phyloP scores from a whole-genome alignment of 169 alveolate genomes.

The Cystoisospora suis region DNA sequence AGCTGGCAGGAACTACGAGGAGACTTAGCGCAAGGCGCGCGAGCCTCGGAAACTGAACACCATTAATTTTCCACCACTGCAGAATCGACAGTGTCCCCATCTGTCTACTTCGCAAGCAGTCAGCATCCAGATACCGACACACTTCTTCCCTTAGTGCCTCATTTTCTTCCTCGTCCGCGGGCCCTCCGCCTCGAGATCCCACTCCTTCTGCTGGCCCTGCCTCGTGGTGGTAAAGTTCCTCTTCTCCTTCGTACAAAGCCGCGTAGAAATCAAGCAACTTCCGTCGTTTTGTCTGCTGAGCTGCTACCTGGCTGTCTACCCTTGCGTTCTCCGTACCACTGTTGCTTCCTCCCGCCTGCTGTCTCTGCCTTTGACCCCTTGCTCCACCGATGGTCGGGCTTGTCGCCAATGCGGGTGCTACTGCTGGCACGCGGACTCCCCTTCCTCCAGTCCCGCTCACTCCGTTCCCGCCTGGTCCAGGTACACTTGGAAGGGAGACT shows the following conservation, averaged over 20 bases:
- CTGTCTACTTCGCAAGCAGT: neutral
- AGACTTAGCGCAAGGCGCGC: neutral
- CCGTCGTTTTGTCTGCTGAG: neutral
- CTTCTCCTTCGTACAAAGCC: neutral
- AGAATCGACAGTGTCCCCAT: neutral
- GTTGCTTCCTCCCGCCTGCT: neutral
- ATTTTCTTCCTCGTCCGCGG: neutral
- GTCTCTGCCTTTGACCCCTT: neutral
- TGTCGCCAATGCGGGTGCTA: too few species aligned
- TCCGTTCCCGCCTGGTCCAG: too few species aligned
- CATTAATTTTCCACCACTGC: neutral
- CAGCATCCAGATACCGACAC: neutral
- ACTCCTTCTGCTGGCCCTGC: neutral
- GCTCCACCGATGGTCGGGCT: neutral
- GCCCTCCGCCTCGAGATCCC: too few species aligned
- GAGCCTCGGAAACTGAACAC: neutral
- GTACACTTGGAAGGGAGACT: too few species aligned
- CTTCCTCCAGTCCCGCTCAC: too few species aligned
- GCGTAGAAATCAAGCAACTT: neutral
- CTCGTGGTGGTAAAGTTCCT: neutral
- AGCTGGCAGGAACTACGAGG: neutral
- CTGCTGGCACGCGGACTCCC: too few species aligned
- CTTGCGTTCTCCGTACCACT: neutral
- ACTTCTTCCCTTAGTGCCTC: neutral
- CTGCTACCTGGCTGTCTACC: neutral